These are phyloP conservation scores for Metschnikowia matae DNA, from an alignment of 805 yeast genomes.

Conservation along the genomic window DNA sequence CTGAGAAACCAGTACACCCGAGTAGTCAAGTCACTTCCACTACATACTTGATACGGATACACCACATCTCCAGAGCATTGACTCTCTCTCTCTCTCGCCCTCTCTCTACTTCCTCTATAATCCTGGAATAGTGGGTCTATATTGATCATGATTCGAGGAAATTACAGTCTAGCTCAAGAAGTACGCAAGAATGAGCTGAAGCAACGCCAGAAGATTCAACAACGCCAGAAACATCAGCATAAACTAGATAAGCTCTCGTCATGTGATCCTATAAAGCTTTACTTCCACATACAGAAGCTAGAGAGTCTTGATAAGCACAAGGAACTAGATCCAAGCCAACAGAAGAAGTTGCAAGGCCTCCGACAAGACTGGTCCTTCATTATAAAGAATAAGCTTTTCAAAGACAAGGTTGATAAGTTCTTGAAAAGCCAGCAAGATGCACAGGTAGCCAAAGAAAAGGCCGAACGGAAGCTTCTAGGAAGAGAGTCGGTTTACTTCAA, in stretches of 20 bases:
- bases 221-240: conserved; percentile 32
- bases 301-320: conserved; percentile 21
- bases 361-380: conserved; percentile 41
- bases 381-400: conserved; percentile 30
- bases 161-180: conserved; percentile 36
- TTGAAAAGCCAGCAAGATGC: conserved; percentile 19
- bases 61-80: neutral
- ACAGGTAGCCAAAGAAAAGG: conserved; percentile 15
- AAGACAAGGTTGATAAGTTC: conserved; percentile 24
- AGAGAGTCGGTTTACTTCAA: conserved; percentile 54
- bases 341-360: conserved; percentile 23
- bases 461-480: conserved; percentile 37
- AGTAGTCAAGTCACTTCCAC: neutral
- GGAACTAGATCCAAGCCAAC: conserved; percentile 16
- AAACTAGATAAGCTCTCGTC: conserved; percentile 22
- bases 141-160: conserved; percentile 22
- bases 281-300: conserved; percentile 22
- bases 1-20: conserved; percentile 2
- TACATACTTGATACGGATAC: neutral
- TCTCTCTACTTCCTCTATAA: neutral
- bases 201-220: conserved; percentile 33
- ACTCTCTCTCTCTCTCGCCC: neutral
- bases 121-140: neutral
- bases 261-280: conserved; percentile 34
- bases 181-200: conserved; percentile 33